Conservation (phyloP, 257 asterid genomes). For the Nicotiana tabacum region DNA sequence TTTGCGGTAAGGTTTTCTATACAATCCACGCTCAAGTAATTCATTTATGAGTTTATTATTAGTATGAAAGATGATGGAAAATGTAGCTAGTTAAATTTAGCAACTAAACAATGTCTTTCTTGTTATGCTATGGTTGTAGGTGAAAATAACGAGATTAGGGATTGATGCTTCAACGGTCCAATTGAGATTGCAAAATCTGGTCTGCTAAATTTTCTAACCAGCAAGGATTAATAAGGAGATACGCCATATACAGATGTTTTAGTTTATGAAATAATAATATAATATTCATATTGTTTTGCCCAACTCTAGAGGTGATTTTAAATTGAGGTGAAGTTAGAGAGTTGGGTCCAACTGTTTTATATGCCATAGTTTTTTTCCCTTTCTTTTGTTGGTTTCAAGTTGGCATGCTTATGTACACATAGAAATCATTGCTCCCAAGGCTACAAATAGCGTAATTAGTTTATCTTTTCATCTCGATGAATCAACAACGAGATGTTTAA, state of each 20-base stretch:
- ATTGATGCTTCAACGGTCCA: conserved; percentile 12
- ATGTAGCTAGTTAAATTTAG: not conserved
- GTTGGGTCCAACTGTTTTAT: too few species aligned
- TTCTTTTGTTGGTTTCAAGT: too few species aligned
- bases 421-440: not conserved
- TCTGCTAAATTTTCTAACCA: not conserved
- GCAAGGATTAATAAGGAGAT: too few species aligned
- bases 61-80: not conserved
- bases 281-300: too few species aligned
- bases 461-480: not conserved
- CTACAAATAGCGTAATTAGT: not conserved
- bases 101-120: not conserved
- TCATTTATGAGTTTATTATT: not conserved
- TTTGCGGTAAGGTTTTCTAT: conserved; percentile 15
- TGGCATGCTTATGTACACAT: too few species aligned
- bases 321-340: too few species aligned
- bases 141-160: conserved; percentile 19
- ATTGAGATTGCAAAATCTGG: conserved; percentile 13
- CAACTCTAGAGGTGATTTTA: too few species aligned
- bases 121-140: conserved; percentile 17
- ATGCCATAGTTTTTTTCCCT: too few species aligned
- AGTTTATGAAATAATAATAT: too few species aligned
- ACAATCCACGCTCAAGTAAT: conserved; percentile 39
- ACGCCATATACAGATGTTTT: too few species aligned
- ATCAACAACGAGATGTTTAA: too few species aligned